Conservation (phyloP, 2,329 filamentous ascomycete genomes). For the Epichloe uncinata region DNA sequence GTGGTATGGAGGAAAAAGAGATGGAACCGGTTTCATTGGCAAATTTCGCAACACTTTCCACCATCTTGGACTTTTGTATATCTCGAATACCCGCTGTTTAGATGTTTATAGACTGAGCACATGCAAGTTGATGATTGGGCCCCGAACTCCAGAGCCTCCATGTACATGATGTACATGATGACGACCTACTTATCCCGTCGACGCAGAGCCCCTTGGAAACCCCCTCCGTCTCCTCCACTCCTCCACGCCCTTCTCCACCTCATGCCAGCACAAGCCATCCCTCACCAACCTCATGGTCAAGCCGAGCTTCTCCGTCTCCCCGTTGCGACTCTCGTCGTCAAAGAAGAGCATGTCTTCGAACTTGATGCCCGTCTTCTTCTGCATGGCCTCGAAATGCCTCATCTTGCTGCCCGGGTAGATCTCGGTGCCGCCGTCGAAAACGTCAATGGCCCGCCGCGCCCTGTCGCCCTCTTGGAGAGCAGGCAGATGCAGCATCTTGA, state of each 20-base stretch:
- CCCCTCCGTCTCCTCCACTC: constrained; percentile 68
- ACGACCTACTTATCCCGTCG: background rate
- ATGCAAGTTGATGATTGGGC: too few species aligned
- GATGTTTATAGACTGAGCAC: too few species aligned
- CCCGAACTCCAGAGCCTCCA: too few species aligned
- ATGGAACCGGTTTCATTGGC: too few species aligned
- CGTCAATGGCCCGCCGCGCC: constrained; percentile 36
- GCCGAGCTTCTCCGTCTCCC: constrained; percentile 65
- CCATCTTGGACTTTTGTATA: too few species aligned
- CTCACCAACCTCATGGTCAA: constrained; percentile 74
- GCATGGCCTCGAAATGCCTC: constrained; percentile 67
- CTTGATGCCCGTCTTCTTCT: constrained; percentile 53
- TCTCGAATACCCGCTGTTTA: too few species aligned
- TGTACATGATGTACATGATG: too few species aligned
- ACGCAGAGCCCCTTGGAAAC: constrained; percentile 11
- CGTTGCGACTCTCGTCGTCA: constrained; percentile 79
- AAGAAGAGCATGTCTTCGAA: constrained; percentile 92
- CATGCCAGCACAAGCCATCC: constrained; percentile 63
- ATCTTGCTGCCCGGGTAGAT: constrained; percentile 71
- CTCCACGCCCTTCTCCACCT: constrained; percentile 66
- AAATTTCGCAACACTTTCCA: too few species aligned
- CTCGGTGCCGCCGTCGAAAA: constrained; percentile 48
- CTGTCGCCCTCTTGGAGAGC: constrained; percentile 18
- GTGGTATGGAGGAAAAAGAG: background rate
- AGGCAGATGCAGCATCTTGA: constrained; percentile 56